These are phyloP conservation scores for Colletotrichum sp. DNA, from an alignment of 2,329 filamentous ascomycete species.

Conservation along the genomic window DNA sequence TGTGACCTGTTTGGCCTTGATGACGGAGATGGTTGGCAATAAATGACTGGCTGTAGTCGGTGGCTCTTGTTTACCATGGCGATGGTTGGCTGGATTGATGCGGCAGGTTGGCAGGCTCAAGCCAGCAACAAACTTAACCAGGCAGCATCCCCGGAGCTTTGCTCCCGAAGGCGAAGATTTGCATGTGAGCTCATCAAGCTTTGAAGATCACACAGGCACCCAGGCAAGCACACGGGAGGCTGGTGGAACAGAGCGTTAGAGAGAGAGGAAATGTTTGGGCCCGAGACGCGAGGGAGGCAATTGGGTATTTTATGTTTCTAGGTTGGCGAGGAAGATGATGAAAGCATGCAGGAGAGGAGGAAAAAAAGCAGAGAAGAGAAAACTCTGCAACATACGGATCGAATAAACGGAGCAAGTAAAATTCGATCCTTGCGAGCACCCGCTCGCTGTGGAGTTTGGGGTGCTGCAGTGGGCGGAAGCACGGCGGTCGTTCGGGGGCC, in stretches of 20 bases:
- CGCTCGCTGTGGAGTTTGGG: constrained; percentile 12
- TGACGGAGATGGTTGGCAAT: background rate
- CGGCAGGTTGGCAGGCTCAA: background rate
- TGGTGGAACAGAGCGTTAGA: background rate
- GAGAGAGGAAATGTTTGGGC: background rate
- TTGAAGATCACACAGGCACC: constrained; percentile 18
- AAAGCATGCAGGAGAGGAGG: background rate
- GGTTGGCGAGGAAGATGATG: background rate
- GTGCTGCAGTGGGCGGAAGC: background rate
- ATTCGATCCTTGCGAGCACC: constrained; percentile 15
- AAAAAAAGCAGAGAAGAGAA: background rate
- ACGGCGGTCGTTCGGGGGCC: background rate
- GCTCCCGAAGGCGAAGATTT: constrained; percentile 19
- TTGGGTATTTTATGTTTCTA: constrained; percentile 9
- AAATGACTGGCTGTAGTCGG: background rate
- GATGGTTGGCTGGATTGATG: background rate
- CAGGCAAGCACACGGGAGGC: background rate
- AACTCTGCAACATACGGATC: constrained; percentile 20
- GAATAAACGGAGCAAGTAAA: constrained; percentile 17
- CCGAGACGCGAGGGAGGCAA: background rate
- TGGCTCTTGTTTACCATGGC: background rate
- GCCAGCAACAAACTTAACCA: constrained; percentile 14
- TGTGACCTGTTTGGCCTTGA: constrained; percentile 8
- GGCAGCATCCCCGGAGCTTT: constrained; percentile 7
- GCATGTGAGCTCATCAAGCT: constrained; percentile 21